Conservation (phyloP, 345 rosid genomes). For the Citrus sinensis region DVS_A1.0 CM039163.1:8060501-8061000, state of each 20-base stretch:
- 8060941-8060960: background rate
- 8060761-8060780: conserved; percentile 15
- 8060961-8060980: background rate
- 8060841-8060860: background rate
- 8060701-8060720: conserved; percentile 70
- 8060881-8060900: conserved; percentile 50
- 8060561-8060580: conserved; percentile 77
- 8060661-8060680: conserved; percentile 85
- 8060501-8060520: conserved; percentile 23
- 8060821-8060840: background rate
- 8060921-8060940: background rate
- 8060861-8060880: conserved; percentile 27
- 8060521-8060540: conserved; percentile 88
- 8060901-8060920: conserved; percentile 31
- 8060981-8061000: background rate
- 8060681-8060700: conserved; percentile 84
- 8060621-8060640: conserved; percentile 56
- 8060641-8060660: conserved; percentile 75
- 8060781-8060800: too few relatives aligned
- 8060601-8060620: conserved; percentile 74
- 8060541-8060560: conserved; percentile 45
- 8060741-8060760: conserved; percentile 55
- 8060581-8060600: conserved; percentile 95
- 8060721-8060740: conserved; percentile 71
- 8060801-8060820: background rate